Conservation (phyloP, 2,329 filamentous ascomycete species). For the Cercospora berteroae region DNA sequence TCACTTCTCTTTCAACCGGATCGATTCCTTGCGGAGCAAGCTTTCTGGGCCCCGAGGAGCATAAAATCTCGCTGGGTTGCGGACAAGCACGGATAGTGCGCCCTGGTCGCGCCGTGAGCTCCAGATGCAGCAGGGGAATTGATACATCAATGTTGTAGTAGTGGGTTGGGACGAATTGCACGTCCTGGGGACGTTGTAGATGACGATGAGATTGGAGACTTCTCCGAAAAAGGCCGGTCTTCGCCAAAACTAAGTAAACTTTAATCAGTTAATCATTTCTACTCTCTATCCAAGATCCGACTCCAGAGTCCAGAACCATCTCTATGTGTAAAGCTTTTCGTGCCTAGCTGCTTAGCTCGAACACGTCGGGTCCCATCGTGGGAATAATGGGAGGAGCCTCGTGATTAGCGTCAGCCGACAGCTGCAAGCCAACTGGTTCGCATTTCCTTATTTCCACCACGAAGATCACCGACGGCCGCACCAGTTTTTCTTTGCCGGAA, state of each 20-base stretch:
- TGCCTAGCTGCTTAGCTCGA: neutral
- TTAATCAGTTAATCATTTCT: neutral
- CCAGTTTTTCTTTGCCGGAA: neutral
- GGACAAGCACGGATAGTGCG: neutral
- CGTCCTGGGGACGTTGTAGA: constrained; percentile 5
- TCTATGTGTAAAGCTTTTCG: neutral
- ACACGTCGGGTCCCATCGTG: neutral
- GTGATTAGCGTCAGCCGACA: neutral
- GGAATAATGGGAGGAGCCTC: neutral
- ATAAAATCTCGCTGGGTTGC: neutral
- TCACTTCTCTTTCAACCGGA: neutral
- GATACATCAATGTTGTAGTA: neutral
- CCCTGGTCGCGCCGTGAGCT: neutral
- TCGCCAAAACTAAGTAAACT: neutral
- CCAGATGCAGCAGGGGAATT: neutral
- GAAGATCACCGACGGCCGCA: neutral
- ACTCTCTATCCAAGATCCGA: neutral
- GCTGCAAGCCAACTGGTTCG: neutral
- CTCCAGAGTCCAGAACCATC: neutral
- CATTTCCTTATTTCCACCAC: neutral
- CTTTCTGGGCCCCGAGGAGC: neutral
- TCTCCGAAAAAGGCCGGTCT: neutral
- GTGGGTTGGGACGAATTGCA: neutral
- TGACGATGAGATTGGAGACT: neutral
- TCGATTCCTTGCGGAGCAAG: neutral